A percentile compares a stretch with the other conserved stretches of the same genome.
Conservation (phyloP, 2,329 filamentous ascomycete genomes). For the Colletotrichum simmondsii region DNA sequence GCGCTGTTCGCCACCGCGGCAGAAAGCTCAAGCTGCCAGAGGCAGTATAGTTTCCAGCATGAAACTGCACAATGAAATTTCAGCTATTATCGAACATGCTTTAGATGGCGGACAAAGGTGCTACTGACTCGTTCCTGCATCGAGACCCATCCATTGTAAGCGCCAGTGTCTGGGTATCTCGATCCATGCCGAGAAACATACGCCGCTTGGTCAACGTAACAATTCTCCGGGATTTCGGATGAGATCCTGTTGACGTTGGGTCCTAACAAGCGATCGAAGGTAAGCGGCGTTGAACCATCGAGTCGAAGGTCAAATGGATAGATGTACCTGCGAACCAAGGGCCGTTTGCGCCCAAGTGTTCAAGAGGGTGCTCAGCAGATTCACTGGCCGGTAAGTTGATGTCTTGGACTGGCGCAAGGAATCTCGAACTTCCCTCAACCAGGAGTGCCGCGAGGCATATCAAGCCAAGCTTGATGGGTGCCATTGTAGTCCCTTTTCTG, state of each 20-base stretch:
- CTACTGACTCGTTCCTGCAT: slow-evolving; percentile 54
- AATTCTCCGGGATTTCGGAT: slow-evolving; percentile 63
- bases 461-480: slow-evolving; percentile 10
- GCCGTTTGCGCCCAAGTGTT: slow-evolving; percentile 63
- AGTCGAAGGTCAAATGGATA: neutral
- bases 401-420: slow-evolving; percentile 40
- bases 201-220: slow-evolving; percentile 69
- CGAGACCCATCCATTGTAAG: slow-evolving; percentile 67
- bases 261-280: slow-evolving; percentile 44
- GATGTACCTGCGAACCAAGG: slow-evolving; percentile 61
- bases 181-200: slow-evolving; percentile 72
- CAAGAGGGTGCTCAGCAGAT: slow-evolving; percentile 52
- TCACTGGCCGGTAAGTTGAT: slow-evolving; percentile 40
- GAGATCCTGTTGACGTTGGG: slow-evolving; percentile 67
- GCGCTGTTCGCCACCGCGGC: slow-evolving; percentile 65
- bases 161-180: slow-evolving; percentile 69
- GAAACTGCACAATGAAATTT: slow-evolving; percentile 52
- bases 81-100: neutral
- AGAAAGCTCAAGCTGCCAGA: slow-evolving; percentile 66
- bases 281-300: neutral
- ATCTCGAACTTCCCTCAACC: neutral
- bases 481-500: neutral
- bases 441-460: slow-evolving; percentile 11
- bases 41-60: slow-evolving; percentile 63
- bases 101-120: neutral